These are phyloP conservation scores for Talaromyces sp. DNA, from an alignment of 2,329 filamentous ascomycete genomes.

Conservation along the genomic window DNA sequence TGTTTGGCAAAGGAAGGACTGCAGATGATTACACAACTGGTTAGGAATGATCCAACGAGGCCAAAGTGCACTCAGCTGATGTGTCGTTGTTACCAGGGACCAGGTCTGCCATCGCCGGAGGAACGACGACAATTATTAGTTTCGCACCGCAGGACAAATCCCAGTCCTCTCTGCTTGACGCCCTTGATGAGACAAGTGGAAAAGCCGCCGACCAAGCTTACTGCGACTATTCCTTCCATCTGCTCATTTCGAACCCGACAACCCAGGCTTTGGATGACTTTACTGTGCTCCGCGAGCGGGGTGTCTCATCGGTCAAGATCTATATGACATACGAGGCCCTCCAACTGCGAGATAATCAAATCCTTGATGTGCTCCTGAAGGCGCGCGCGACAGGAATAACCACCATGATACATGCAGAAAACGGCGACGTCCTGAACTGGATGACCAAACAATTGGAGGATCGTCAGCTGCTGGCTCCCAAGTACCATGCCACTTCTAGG, in stretches of 20 bases:
- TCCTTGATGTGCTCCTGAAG: constrained; percentile 39
- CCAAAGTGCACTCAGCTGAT: not conserved
- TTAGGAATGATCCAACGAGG: not conserved
- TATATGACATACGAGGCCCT: constrained; percentile 45
- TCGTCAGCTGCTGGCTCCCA: constrained; percentile 30
- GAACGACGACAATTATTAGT: constrained; percentile 46
- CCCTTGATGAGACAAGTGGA: constrained; percentile 38
- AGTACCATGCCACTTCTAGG: constrained; percentile 38
- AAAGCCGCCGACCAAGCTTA: constrained; percentile 42
- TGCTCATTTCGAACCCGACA: constrained; percentile 34
- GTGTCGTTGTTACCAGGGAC: constrained; percentile 24
- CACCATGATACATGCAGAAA: constrained; percentile 37
- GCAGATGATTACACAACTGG: constrained; percentile 41
- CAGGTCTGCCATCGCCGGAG: constrained; percentile 43
- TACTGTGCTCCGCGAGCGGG: constrained; percentile 28
- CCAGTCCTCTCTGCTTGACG: constrained; percentile 40
- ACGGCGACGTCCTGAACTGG: constrained; percentile 39
- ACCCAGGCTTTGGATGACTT: constrained; percentile 31
- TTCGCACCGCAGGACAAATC: constrained; percentile 45
- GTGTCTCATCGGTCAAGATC: constrained; percentile 44
- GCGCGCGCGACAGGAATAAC: constrained; percentile 39
- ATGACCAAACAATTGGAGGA: constrained; percentile 32
- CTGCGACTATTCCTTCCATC: constrained; percentile 49
- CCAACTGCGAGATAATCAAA: constrained; percentile 35
- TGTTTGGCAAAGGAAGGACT: constrained; percentile 20